These are phyloP conservation scores for Nannizziopsis barbatae DNA, from an alignment of 2,329 filamentous ascomycete genomes.

Conservation along the genomic window DNA sequence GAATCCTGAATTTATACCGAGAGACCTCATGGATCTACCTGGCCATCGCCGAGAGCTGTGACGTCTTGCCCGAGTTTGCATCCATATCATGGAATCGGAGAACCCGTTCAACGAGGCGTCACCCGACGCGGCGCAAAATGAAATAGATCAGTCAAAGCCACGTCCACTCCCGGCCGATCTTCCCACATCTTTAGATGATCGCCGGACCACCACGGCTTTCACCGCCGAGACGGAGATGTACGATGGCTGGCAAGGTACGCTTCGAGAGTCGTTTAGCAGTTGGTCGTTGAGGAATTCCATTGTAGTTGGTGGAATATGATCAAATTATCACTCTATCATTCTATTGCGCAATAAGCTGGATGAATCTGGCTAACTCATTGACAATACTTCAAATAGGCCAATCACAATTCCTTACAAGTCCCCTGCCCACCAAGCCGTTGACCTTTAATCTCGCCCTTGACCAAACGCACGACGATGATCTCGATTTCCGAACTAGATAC, in stretches of 20 bases:
- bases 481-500: conserved; percentile 27
- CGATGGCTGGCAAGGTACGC: conserved; percentile 88
- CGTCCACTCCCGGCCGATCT: conserved; percentile 65
- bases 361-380: background rate
- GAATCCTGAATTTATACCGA: background rate
- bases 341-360: background rate
- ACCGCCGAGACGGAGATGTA: conserved; percentile 91
- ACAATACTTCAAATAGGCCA: conserved; percentile 53
- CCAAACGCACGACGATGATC: conserved; percentile 57
- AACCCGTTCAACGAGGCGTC: conserved; percentile 25
- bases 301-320: background rate
- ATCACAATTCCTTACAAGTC: conserved; percentile 86
- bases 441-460: conserved; percentile 77
- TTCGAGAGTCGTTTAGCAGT: conserved; percentile 19
- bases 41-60: conserved; percentile 5
- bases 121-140: conserved; percentile 10
- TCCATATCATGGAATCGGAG: conserved; percentile 26
- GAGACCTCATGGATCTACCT: conserved; percentile 6
- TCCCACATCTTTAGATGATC: conserved; percentile 83
- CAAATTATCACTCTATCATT: background rate
- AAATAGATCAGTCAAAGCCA: conserved; percentile 14
- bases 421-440: conserved; percentile 70
- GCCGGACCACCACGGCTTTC: conserved; percentile 55
- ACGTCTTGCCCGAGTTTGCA: background rate
- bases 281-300: too few species aligned